Evolutionary conservation across 1,139 yeast genomes (phyloP), one percentile per base, ranked within the genome.

Genomic region (Maudiozyma humilis): DNA sequence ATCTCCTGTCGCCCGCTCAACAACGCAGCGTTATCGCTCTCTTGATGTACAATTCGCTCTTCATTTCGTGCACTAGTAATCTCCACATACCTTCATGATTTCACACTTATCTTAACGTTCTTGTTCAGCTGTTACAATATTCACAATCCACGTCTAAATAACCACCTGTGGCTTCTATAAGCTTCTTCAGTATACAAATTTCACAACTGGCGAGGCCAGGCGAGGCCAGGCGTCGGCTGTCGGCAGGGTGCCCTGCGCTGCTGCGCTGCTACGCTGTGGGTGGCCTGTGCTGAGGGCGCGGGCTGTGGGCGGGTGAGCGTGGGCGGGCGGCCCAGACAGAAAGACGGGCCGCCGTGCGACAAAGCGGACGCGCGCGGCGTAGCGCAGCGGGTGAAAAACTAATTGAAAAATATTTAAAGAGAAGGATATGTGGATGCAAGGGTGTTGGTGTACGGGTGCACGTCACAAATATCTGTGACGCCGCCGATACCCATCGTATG

Each of bases 31-130:
- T 10, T 6, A 10, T 23, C 27, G 10, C 10, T 23, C 27, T 23
- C 10, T 10, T 23, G 10, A 6, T 23, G 8, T 23, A 6, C 27
- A 10, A 6, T 23, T 10, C 27, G 6, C 8, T 10, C 27, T 10
- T 6, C 10, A 6, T 17, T 29, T 37, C 32, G 13, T 10, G 14
- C 34, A 12, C 2, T 16, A 33, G 34, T 32, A 15, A 25, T 27
- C 16, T 18, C 25, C 31, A 57, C 62, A 57, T 57, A 57, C 62
- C 62, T 58, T 58, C 62, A 58, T 58, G 56, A 54, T 57, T 60
- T 60, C 56, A 52, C 57, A 56, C 59, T 58, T 52, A 58, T 56
- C 55, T 53, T 47, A 46, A 43, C 41, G 45, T 34, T 41, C 30
- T 37, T 19, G 42, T 18, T 43, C 23, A 32, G 10, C n/a, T 31